Conservation (phyloP, 2,329 filamentous ascomycete genomes). For the Byssochlamys sp. region DNA sequence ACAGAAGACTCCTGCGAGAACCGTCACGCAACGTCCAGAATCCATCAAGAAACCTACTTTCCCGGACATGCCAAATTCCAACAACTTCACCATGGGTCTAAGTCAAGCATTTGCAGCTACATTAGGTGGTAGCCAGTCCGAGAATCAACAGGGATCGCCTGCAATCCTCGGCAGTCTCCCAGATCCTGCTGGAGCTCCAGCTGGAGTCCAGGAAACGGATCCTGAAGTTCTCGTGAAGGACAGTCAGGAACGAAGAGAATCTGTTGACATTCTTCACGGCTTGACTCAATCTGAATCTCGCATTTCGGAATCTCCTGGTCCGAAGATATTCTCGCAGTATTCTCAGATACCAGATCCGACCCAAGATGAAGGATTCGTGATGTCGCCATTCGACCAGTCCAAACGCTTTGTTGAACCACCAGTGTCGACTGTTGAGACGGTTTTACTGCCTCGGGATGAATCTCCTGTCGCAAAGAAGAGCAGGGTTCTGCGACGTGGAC, state of each 20-base stretch:
- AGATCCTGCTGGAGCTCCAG: constrained; percentile 48
- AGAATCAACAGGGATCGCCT: constrained; percentile 40
- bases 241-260: constrained; percentile 41
- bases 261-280: constrained; percentile 36
- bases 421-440: constrained; percentile 61
- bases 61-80: constrained; percentile 51
- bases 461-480: constrained; percentile 59
- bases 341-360: constrained; percentile 66
- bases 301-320: constrained; percentile 27
- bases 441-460: constrained; percentile 46
- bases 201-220: constrained; percentile 51
- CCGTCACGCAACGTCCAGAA: constrained; percentile 16
- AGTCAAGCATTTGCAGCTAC: constrained; percentile 88
- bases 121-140: constrained; percentile 55
- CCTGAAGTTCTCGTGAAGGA: constrained; percentile 53
- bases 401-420: constrained; percentile 56
- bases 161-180: constrained; percentile 43
- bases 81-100: constrained; percentile 51
- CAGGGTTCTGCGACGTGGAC: constrained; percentile 41
- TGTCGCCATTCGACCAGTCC: constrained; percentile 60
- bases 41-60: constrained; percentile 47
- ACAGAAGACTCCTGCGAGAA: constrained; percentile 22
- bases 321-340: constrained; percentile 47
- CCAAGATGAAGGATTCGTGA: constrained; percentile 68
- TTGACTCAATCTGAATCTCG: constrained; percentile 24